A percentile compares a stretch with the other conserved stretches of the same genome.
Conservation (phyloP, 345 rosid species). For the Psidium friedrichsthalianum region DNA sequence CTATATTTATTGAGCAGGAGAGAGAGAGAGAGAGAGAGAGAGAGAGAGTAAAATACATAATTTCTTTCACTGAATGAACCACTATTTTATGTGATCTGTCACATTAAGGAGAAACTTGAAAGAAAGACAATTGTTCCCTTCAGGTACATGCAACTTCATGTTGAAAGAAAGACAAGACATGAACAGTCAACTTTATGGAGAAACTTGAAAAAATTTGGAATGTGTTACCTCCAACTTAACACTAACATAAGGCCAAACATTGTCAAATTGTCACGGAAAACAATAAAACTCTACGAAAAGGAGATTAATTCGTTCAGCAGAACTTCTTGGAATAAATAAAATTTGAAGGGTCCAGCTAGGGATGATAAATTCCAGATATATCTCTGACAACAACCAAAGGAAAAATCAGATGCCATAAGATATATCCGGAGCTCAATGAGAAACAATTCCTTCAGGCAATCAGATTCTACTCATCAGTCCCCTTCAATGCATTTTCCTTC, state of each 20-base stretch:
- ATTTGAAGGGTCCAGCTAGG: neutral
- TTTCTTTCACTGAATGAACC: neutral
- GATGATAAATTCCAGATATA: neutral
- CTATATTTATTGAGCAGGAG: neutral
- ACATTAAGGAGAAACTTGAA: neutral
- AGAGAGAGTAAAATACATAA: neutral
- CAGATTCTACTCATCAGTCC: neutral
- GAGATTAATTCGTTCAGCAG: neutral
- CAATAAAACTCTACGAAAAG: neutral
- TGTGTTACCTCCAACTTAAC: neutral
- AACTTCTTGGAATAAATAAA: neutral
- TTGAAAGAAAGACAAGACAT: neutral
- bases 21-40: neutral
- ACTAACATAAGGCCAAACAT: neutral
- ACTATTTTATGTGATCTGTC: neutral
- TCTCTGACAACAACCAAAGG: neutral
- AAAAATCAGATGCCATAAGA: neutral
- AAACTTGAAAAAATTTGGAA: neutral
- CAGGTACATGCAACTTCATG: neutral
- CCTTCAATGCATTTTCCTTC: neutral
- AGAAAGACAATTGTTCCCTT: neutral
- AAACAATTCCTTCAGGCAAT: neutral
- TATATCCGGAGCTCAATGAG: neutral
- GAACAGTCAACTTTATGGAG: neutral
- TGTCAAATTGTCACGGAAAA: neutral